Evolutionary conservation across 257 asterid genomes (phyloP), one percentile per base, ranked within the genome.

Genomic region (Galeopsis tetrahit): DNA sequence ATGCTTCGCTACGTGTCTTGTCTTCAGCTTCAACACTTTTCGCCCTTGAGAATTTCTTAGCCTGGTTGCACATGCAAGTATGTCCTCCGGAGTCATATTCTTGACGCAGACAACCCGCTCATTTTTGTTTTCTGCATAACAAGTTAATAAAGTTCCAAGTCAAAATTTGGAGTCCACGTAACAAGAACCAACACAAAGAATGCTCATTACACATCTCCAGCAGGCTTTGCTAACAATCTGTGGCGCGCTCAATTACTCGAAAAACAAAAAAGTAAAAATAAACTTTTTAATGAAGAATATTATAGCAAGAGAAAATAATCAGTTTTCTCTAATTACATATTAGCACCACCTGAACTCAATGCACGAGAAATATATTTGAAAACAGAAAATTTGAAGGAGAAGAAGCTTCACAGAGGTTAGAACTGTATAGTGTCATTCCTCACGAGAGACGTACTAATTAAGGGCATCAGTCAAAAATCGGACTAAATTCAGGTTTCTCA

Each of bases 1-100:
- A 66, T 89, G 80, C 63, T 88, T 85, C 0, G 94, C 83, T 6
- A 86, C 86, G 38, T 91, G 97, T 56, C 97, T 84, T 0, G 96
- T 89, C 85, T 64, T 91, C 76, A 91, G 78, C 84, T 90, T 93
- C 84, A 89, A 62, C 80, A 90, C 98, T 74, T 93, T 89, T 58
- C 98, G 84, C 42, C 98, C 98, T 32, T 87, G 97, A 9, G 96
- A 81, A 73, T 90, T 93, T 75, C 97, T 83, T 60, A 90, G 84
- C 85, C 93, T 85, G 10, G 77, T 80, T 0, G 97, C 92, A 42
- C 86, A 82, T 60, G 69, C 68, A 14, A 89, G 91, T 60, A 90
- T 33, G 7, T 93, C 97, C 55, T 91, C 92, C n/a, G 87, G 86
- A 34, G 81, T 78, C 96, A 83, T 43, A 46, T 93, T 93, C 84